Percentiles rank a stretch among this genome's conserved stretches.
phyloP scores from a whole-genome alignment of 768 basidiomycete genomes.

The Albatrellus ellisii region DNA sequence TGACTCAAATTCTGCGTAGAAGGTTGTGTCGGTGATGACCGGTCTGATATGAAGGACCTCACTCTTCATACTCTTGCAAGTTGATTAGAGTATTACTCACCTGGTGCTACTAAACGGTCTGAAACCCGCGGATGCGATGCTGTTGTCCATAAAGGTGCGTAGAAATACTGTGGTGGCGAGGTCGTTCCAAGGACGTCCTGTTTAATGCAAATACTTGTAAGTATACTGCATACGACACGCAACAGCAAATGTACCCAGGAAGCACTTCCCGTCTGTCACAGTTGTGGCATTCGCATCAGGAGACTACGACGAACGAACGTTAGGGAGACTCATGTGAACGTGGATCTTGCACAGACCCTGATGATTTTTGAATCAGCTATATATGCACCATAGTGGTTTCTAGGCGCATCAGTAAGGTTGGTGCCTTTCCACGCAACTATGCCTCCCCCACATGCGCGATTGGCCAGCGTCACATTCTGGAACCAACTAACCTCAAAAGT shows the following conservation, averaged over 20 bases:
- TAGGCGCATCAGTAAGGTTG: constrained; percentile 35
- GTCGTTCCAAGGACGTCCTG: constrained; percentile 48
- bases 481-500: constrained; percentile 35
- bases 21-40: constrained; percentile 37
- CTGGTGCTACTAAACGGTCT: constrained; percentile 31
- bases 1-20: constrained; percentile 46
- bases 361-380: constrained; percentile 42
- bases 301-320: constrained; percentile 24
- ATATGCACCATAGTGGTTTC: constrained; percentile 42
- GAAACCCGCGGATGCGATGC: constrained; percentile 37
- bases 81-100: constrained; percentile 14
- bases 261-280: constrained; percentile 31
- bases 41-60: constrained; percentile 19
- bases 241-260: constrained; percentile 27
- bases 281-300: constrained; percentile 43
- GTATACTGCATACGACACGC: not conserved
- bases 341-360: constrained; percentile 26
- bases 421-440: constrained; percentile 54
- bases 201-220: not conserved
- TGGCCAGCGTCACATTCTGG: constrained; percentile 43
- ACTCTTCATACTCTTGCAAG: not conserved
- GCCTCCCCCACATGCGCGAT: constrained; percentile 52
- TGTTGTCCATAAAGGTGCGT: constrained; percentile 44
- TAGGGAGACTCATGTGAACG: not conserved
- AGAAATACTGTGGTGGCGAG: constrained; percentile 41